Evolutionary conservation across 306 rosid species (phyloP), one percentile per base, ranked within the genome.

Genomic region (Vigna unguiculata): DNA sequence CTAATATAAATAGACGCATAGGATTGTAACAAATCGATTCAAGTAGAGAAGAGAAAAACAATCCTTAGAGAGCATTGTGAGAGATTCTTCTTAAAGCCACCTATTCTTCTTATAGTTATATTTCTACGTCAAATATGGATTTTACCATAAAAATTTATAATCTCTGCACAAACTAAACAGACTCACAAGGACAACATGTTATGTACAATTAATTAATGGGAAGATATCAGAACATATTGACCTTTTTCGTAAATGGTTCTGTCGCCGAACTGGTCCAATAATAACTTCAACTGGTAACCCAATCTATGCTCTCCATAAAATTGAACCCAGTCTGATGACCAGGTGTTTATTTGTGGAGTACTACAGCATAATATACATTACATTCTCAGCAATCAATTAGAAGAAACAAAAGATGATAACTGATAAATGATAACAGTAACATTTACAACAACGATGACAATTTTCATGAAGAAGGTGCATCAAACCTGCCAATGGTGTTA

Each of bases 401-500:
- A 13, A 55, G 32, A 49, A 4, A 51, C 36, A 20, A 84, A 25
- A 59, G 65, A 59, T 59, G 40, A 59, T 25, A 59, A 2, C 40
- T 12, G 32, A 78, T n/a, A n/a, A n/a, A n/a, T n/a, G n/a, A n/a
- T 25, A 71, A 17, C 21, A 52, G 24, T 49, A 21, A n/a, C 21
- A 54, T 17, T 64, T 54, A 36, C 6, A 80, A 52, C 20, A 40
- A 45, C 9, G 69, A 73, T 15, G 65, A 47, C 8, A n/a, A 54
- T 25, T 69, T 74, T 76, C 41, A 78, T 17, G 41, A 72, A n/a
- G n/a, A n/a, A 32, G 43, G 74, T 9, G 51, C 36, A 52, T 25
- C 12, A 41, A 73, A 93, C 98, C 98, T 92, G 85, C 98, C 97
- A 83, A 92, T 92, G 71, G 98, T 94, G 78, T 94, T 94, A 72